Conservation (phyloP, 192 early-diverging fungal genomes). For the Phlyctochytrium bullatum region DNA sequence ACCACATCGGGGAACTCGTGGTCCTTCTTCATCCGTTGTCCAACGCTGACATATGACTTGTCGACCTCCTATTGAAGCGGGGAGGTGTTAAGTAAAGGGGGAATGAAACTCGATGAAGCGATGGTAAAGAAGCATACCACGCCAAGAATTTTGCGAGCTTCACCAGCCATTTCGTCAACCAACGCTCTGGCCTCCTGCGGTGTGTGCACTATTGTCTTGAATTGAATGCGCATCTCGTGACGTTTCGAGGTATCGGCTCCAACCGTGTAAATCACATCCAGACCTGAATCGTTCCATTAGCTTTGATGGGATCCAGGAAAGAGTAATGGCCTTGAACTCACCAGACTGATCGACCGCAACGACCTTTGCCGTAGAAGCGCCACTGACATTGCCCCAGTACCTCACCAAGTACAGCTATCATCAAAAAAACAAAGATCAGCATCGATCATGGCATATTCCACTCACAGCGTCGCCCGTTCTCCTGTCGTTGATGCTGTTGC, state of each 20-base stretch:
- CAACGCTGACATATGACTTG: conserved; percentile 20
- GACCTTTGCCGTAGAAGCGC: conserved; percentile 13
- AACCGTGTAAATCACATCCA: conserved; percentile 18
- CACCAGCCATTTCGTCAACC: conserved; percentile 18
- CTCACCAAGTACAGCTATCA: conserved; percentile 17
- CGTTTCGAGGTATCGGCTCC: conserved; percentile 4
- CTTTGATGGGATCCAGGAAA: neutral
- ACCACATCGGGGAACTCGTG: conserved; percentile 7
- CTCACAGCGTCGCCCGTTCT: too few relatives aligned
- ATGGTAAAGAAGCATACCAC: neutral
- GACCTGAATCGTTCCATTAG: conserved; percentile 7
- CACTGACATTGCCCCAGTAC: conserved; percentile 14
- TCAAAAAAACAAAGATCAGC: neutral
- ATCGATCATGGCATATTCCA: neutral
- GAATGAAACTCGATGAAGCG: neutral
- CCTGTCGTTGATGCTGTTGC: conserved; percentile 16
- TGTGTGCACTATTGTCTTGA: conserved; percentile 6
- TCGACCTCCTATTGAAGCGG: conserved; percentile 20
- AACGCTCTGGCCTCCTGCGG: conserved; percentile 13
- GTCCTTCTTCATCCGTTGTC: conserved; percentile 3
- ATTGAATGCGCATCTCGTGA: conserved; percentile 13
- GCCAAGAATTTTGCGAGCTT: conserved; percentile 20
- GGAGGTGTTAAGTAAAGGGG: neutral
- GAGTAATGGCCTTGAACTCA: neutral
- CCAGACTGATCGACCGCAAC: conserved; percentile 24